A percentile compares a stretch with the other conserved stretches of the same genome.
phyloP scores from a whole-genome alignment of 2,329 filamentous ascomycete genomes.

The Chaetomium strumarium region DNA sequence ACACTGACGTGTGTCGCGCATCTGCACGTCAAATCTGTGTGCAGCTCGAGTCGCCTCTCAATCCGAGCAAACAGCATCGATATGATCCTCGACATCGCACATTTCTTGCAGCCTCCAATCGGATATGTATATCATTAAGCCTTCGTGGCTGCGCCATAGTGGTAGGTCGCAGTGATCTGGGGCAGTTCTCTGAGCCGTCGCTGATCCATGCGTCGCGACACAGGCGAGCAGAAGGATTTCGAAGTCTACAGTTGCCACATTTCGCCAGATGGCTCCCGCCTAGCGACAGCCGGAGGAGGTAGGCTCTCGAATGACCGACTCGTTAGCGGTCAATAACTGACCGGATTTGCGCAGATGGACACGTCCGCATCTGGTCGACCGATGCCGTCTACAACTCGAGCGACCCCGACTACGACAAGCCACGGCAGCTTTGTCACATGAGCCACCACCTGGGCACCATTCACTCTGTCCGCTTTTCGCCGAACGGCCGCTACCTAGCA shows the following conservation, averaged over 20 bases:
- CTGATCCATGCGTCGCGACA: constrained; percentile 14
- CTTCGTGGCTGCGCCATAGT: constrained; percentile 91
- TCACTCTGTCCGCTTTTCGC: constrained; percentile 93
- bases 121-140: constrained; percentile 83
- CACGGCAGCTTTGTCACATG: constrained; percentile 94
- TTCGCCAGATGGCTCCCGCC: constrained; percentile 83
- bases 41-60: background rate
- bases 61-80: constrained; percentile 15
- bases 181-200: background rate
- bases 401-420: constrained; percentile 64
- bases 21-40: constrained; percentile 3
- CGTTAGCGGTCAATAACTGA: background rate
- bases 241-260: constrained; percentile 98
- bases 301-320: constrained; percentile 30
- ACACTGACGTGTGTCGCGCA: background rate
- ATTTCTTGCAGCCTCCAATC: constrained; percentile 20
- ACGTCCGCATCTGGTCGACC: constrained; percentile 96
- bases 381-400: constrained; percentile 82
- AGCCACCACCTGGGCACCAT: constrained; percentile 98
- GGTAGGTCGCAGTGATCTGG: constrained; percentile 44
- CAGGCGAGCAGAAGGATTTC: constrained; percentile 94
- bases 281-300: constrained; percentile 93
- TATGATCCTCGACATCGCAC: constrained; percentile 20
- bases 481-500: constrained; percentile 89
- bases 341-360: constrained; percentile 59